Evolutionary conservation across 345 rosid genomes (phyloP).

Genomic region (Linum lewisii): DNA sequence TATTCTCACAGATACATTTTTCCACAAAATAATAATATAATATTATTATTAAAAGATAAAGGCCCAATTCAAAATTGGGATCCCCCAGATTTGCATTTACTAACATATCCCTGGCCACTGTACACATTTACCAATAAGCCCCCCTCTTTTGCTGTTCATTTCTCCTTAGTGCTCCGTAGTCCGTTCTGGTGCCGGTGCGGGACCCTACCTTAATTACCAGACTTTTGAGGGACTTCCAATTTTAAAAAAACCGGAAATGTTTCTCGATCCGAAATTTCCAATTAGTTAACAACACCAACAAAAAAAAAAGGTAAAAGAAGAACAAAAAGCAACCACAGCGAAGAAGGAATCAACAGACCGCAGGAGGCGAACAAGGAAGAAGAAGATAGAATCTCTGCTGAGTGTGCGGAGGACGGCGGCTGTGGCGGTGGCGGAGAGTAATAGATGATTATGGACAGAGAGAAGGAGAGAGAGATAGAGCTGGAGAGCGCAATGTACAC

Average conservation of each 20-base stretch:
- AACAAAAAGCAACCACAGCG: conserved; percentile 15
- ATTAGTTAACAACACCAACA: neutral
- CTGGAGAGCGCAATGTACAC: conserved; percentile 99
- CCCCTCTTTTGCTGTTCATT: neutral
- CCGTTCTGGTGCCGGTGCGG: neutral
- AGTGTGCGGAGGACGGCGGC: neutral
- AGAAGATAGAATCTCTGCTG: neutral
- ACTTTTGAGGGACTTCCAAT: conserved; percentile 17
- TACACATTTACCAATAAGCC: neutral
- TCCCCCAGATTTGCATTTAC: neutral
- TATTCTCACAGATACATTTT: no score
- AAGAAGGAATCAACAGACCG: conserved; percentile 10
- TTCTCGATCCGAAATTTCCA: conserved; percentile 7
- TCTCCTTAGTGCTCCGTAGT: neutral
- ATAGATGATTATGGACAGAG: conserved; percentile 97
- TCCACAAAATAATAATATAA: no score
- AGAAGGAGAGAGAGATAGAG: conserved; percentile 97
- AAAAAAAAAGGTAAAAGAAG: conserved; percentile 7
- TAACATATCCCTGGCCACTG: neutral
- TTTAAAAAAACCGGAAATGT: conserved; percentile 9
- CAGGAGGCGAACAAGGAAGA: neutral
- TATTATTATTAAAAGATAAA: no score
- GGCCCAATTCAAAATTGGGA: neutral
- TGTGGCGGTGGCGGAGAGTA: neutral
- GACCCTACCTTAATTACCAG: conserved; percentile 12